Evolutionary conservation across 1,139 yeast species (phyloP).

Genomic region (Trichomonascaceae sp.): DNA sequence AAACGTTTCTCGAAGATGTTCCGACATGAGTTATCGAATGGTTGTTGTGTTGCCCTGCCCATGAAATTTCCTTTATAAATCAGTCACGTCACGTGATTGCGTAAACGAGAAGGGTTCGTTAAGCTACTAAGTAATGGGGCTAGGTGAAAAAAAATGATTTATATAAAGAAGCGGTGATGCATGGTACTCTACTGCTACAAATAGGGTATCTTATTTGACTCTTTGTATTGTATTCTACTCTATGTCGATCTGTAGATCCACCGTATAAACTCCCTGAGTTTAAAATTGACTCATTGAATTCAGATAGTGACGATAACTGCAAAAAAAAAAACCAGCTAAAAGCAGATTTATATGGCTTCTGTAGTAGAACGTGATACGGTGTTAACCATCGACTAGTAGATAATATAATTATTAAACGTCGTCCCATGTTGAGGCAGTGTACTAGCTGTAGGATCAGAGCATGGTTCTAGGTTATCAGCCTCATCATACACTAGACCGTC

Average conservation of each 20-base stretch:
- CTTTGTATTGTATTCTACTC: background rate
- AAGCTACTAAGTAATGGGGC: background rate
- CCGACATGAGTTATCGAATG: constrained; percentile 46
- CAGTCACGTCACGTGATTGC: background rate
- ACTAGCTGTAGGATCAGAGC: background rate
- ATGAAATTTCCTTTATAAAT: background rate
- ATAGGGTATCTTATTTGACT: background rate
- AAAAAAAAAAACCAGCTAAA: too few relatives aligned
- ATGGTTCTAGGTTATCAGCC: background rate
- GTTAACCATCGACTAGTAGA: background rate
- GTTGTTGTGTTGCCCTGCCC: background rate
- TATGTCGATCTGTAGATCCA: background rate
- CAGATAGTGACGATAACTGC: background rate
- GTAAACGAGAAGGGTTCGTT: background rate
- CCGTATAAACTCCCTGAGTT: background rate
- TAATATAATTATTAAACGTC: too few relatives aligned
- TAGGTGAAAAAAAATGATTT: background rate
- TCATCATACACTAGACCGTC: background rate
- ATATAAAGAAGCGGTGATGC: background rate
- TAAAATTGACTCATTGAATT: background rate
- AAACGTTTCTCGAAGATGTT: constrained; percentile 63
- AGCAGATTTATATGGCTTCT: too few relatives aligned
- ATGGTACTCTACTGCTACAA: background rate
- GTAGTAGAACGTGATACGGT: too few relatives aligned
- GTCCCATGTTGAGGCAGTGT: too few relatives aligned